Base-by-base conservation (phyloP, 2,329 filamentous ascomycete genomes). In the Cercospora canescens region DNA sequence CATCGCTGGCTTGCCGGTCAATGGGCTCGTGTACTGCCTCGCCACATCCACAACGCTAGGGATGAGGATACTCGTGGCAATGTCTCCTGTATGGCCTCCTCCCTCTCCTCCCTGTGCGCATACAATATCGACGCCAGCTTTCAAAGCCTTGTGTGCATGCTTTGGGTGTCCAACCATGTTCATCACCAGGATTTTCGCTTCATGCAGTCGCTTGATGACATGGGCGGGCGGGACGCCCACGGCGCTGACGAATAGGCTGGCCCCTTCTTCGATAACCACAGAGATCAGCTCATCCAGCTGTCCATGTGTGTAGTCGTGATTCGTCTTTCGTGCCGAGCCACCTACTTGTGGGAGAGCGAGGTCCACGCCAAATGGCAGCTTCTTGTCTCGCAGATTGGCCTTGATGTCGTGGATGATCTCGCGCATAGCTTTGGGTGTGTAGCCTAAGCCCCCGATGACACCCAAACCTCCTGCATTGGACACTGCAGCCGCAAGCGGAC, bases 81-180 rank as follows among this genome's bases (percentile, higher is more conserved):
- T 88, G 67, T 95, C 90, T 32, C 94, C 94, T 1, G 94, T 97
- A 80, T 98, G 94, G 0, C 94, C 94, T 18, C 94, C 94, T 1
- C 94, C 94, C 79, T 98, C 94, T 60, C 93, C 93, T 55, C 94
- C 94, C 81, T 98, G 94, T 2, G 94, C 89, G 77, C 93, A 97
- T 6, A 98, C 86, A 70, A 97, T 89, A 79, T 98, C 94, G 9
- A 96, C 93, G 50, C 94, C 94, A 0, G 90, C 87, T 58, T 93
- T 88, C 4, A 98, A 83, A 2, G 94, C 94, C 81, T 97, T 97
- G 77, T 90, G 87, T 0, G 94, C 94, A 78, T 98, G 94, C 77
- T 91, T 93, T 1, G 94, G 94, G 73, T 94, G 91, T 0, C 94
- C 94, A 21, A 97, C 93, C 94, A 97, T 97, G 79, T 97, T 97